These are phyloP conservation scores for Aspergillus sp. DNA, from an alignment of 2,329 filamentous ascomycete genomes.

Conservation along the genomic window DNA sequence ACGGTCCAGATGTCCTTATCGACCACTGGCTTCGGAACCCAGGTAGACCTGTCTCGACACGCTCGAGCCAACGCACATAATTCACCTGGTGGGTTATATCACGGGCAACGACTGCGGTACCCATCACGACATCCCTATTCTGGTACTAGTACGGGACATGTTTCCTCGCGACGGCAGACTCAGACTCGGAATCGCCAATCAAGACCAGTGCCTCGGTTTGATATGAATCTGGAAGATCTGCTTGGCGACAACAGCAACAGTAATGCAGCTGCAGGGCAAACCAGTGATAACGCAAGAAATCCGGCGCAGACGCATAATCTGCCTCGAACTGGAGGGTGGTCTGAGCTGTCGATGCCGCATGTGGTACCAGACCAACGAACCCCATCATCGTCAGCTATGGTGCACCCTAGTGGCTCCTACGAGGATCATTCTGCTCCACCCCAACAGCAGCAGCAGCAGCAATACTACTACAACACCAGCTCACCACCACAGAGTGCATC, in stretches of 20 bases:
- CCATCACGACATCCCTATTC: slow-evolving; percentile 5
- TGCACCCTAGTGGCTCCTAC: slow-evolving; percentile 29
- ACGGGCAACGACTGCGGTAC: slow-evolving; percentile 11
- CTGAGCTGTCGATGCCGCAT: slow-evolving; percentile 17
- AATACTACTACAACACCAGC: slow-evolving; percentile 24
- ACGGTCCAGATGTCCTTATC: slow-evolving; percentile 92
- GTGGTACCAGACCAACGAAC: slow-evolving; percentile 15
- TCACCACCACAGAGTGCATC: slow-evolving; percentile 29
- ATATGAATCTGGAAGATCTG: slow-evolving; percentile 48
- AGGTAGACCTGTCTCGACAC: slow-evolving; percentile 23
- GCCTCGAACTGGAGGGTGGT: slow-evolving; percentile 13
- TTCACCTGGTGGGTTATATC: slow-evolving; percentile 5
- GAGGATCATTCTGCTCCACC: slow-evolving; percentile 25
- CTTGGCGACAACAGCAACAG: slow-evolving; percentile 36
- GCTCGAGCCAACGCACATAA: slow-evolving; percentile 9
- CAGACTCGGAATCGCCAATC: slow-evolving; percentile 28
- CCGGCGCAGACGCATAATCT: slow-evolving; percentile 18
- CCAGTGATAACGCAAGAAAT: slow-evolving; percentile 20
- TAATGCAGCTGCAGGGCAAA: slow-evolving; percentile 27
- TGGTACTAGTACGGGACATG: slow-evolving; percentile 6
- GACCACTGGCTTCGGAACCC: slow-evolving; percentile 67
- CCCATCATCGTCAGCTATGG: slow-evolving; percentile 11
- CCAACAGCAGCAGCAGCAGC: slow-evolving; percentile 22
- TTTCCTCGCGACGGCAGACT: slow-evolving; percentile 21
- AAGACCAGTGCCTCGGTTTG: slow-evolving; percentile 48